phyloP scores from a whole-genome alignment of 805 yeast genomes.

The Starmerella apis region DNA sequence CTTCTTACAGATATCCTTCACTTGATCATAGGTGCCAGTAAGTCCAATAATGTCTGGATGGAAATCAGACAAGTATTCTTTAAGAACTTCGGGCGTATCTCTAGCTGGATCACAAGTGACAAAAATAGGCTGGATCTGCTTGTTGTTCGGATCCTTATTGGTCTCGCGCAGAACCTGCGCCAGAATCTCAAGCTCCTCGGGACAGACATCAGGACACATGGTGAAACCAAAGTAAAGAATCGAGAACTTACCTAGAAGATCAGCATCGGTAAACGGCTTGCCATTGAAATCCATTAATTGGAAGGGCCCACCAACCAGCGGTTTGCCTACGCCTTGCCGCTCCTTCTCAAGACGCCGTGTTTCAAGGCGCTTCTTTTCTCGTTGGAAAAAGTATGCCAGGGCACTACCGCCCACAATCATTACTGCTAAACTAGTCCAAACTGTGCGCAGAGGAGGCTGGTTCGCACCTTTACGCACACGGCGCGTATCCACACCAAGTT shows the following conservation, averaged over 20 bases:
- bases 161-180: constrained; percentile 60
- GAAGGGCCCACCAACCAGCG: constrained; percentile 87
- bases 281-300: constrained; percentile 61
- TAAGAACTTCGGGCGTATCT: constrained; percentile 76
- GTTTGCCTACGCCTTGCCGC: constrained; percentile 82
- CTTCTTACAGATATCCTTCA: constrained; percentile 75
- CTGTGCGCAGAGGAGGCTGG: constrained; percentile 38
- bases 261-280: constrained; percentile 60
- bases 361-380: constrained; percentile 65
- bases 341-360: constrained; percentile 71
- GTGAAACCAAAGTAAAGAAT: constrained; percentile 93
- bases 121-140: constrained; percentile 65
- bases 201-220: constrained; percentile 97
- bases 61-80: constrained; percentile 76
- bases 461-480: constrained; percentile 33
- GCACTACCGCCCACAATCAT: constrained; percentile 62
- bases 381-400: constrained; percentile 57
- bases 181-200: constrained; percentile 90
- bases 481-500: constrained; percentile 51
- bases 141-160: constrained; percentile 32
- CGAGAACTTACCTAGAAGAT: constrained; percentile 68
- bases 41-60: constrained; percentile 82
- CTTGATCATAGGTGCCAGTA: constrained; percentile 80
- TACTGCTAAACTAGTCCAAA: constrained; percentile 68
- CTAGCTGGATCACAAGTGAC: constrained; percentile 96